Evolutionary conservation across 148 eudicot species (phyloP).

Genomic region (Polygonum aviculare): DNA sequence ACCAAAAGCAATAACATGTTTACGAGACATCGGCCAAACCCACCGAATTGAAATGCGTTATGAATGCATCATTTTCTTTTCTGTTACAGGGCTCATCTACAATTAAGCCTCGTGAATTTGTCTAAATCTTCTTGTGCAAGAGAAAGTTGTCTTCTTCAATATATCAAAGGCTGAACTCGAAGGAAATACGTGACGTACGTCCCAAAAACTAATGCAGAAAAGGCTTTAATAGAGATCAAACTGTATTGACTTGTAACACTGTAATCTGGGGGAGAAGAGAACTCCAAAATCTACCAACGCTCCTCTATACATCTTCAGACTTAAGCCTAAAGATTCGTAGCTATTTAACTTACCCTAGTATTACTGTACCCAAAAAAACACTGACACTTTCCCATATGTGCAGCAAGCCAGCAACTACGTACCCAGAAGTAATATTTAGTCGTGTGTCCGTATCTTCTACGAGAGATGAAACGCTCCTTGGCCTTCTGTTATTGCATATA

Average conservation of each 20-base stretch:
- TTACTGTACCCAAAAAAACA: not conserved
- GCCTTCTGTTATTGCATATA: conserved; percentile 88
- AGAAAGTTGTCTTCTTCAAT: too few species aligned
- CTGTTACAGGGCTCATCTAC: too few species aligned
- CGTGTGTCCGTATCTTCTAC: not conserved
- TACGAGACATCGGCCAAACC: too few species aligned
- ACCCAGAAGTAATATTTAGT: too few species aligned
- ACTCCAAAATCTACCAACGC: not conserved
- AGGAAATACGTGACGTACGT: too few species aligned
- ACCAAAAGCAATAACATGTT: too few species aligned
- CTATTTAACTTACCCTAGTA: not conserved
- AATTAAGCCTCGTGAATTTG: too few species aligned
- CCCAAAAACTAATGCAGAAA: too few species aligned
- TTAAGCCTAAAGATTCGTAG: not conserved
- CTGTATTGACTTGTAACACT: not conserved
- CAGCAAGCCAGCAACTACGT: not conserved
- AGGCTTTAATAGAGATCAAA: not conserved
- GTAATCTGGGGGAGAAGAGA: not conserved
- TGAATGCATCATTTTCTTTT: too few species aligned
- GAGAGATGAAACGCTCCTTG: conserved; percentile 61
- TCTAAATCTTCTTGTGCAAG: too few species aligned
- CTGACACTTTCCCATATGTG: not conserved
- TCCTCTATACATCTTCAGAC: conserved; percentile 1
- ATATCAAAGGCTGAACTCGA: too few species aligned
- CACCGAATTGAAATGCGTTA: too few species aligned